Percentiles rank a stretch among this genome's conserved stretches.
phyloP scores from a whole-genome alignment of 1,139 yeast species.

The Lodderomyces metapsilosis region DNA sequence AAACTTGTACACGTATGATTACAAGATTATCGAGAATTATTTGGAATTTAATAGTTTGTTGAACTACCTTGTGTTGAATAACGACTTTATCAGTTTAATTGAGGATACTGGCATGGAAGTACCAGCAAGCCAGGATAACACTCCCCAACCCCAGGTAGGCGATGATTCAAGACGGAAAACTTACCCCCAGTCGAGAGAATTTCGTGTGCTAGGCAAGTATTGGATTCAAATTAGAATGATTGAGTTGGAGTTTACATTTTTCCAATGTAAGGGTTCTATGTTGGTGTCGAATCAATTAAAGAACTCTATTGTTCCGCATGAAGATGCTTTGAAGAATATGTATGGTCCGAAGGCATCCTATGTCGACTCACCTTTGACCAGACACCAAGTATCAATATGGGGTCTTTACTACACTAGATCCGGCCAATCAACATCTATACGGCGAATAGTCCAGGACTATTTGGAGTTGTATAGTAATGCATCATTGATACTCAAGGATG shows the following conservation, averaged over 20 bases:
- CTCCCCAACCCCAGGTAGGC: slow-evolving; percentile 7
- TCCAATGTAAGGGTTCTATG: slow-evolving; percentile 32
- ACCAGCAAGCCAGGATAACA: too few relatives aligned
- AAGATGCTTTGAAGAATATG: slow-evolving; percentile 14
- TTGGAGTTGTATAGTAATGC: slow-evolving; percentile 22
- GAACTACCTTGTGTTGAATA: slow-evolving; percentile 26
- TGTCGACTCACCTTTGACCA: slow-evolving; percentile 15
- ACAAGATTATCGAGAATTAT: slow-evolving; percentile 26
- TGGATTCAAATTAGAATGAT: slow-evolving; percentile 32
- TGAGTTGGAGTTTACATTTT: slow-evolving; percentile 30
- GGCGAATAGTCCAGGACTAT: slow-evolving; percentile 21
- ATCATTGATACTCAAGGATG: slow-evolving; percentile 13
- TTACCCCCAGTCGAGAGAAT: slow-evolving; percentile 17
- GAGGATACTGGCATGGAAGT: slow-evolving; percentile 13
- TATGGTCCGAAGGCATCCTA: slow-evolving; percentile 18
- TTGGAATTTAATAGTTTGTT: slow-evolving; percentile 33
- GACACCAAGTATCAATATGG: slow-evolving; percentile 20
- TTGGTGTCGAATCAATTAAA: slow-evolving; percentile 29
- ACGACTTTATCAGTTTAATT: slow-evolving; percentile 24
- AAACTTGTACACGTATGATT: slow-evolving; percentile 22
- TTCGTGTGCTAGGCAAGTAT: slow-evolving; percentile 21
- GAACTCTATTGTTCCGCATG: slow-evolving; percentile 28
- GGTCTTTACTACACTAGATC: slow-evolving; percentile 27
- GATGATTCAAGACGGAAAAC: not conserved
- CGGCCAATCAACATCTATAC: slow-evolving; percentile 14